A percentile compares a stretch with the other conserved stretches of the same genome.
Conservation (phyloP, 2,329 filamentous ascomycete genomes). For the Sclerotinia minor region DNA sequence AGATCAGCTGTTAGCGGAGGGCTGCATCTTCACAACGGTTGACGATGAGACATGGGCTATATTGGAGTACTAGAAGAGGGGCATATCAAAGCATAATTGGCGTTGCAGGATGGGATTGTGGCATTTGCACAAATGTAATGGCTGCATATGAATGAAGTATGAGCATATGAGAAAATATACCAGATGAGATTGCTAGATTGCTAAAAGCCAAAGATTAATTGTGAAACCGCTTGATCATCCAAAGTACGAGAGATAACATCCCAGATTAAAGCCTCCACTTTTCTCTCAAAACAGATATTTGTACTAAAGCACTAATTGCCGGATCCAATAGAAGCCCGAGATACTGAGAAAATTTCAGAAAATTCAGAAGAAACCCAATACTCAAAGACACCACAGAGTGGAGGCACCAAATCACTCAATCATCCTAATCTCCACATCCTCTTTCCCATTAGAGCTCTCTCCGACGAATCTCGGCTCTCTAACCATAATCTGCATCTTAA, state of each 20-base stretch:
- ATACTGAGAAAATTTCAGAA: not conserved
- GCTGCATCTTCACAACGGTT: constrained; percentile 84
- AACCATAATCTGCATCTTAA: constrained; percentile 78
- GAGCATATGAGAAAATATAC: constrained; percentile 8
- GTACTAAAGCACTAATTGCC: not conserved
- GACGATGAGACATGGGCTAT: constrained; percentile 92
- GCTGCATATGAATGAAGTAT: constrained; percentile 16
- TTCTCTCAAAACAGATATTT: not conserved
- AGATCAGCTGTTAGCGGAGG: constrained; percentile 73
- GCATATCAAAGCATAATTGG: constrained; percentile 23
- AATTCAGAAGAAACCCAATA: not conserved
- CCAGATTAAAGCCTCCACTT: not conserved
- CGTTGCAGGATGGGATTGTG: constrained; percentile 29
- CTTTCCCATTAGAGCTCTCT: constrained; percentile 43
- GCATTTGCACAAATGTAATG: constrained; percentile 6
- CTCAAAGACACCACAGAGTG: constrained; percentile 9
- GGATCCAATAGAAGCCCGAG: not conserved
- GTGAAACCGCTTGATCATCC: not conserved
- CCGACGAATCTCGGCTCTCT: constrained; percentile 57
- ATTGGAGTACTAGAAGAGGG: constrained; percentile 60
- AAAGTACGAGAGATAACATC: not conserved
- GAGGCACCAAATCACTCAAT: constrained; percentile 4
- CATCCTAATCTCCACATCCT: constrained; percentile 27
- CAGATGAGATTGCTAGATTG: not conserved
- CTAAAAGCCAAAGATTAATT: not conserved